A percentile compares a stretch with the other conserved stretches of the same genome.
These are phyloP conservation scores for Gonium pectorale DNA, from an alignment of 139 green algal species.

Conservation along the genomic window DNA sequence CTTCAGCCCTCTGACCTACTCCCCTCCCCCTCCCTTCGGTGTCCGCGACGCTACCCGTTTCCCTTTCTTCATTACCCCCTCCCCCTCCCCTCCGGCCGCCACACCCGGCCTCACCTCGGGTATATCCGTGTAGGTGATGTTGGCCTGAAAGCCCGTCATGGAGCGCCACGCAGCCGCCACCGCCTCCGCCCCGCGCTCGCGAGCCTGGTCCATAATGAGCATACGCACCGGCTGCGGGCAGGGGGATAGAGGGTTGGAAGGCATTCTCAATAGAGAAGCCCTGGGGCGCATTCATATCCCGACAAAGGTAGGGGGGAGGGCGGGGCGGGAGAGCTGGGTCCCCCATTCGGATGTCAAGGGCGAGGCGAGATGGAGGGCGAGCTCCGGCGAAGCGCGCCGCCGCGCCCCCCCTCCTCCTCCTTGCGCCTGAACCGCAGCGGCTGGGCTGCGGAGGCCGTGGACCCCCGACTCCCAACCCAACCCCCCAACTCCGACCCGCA, in stretches of 20 bases:
- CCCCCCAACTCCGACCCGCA: too few species aligned
- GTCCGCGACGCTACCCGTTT: too few species aligned
- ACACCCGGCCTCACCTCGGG: background rate
- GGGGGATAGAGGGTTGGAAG: background rate
- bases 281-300: background rate
- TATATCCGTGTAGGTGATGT: slow-evolving; percentile 10
- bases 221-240: background rate
- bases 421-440: background rate
- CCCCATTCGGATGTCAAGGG: background rate
- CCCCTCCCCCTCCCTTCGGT: too few species aligned
- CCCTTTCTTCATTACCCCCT: too few species aligned
- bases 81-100: too few species aligned
- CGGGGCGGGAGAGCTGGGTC: too few species aligned
- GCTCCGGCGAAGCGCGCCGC: background rate
- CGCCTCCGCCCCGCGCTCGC: background rate
- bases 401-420: too few species aligned
- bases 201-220: background rate
- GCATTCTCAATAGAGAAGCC: background rate
- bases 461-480: too few species aligned
- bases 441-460: too few species aligned
- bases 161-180: background rate
- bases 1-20: too few species aligned
- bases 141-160: background rate
- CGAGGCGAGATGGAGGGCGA: background rate
- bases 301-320: too few species aligned